Evolutionary conservation across 108 stramenopile genomes (phyloP).

Genomic region (Cyclotella choctawhatcheeana): DNA sequence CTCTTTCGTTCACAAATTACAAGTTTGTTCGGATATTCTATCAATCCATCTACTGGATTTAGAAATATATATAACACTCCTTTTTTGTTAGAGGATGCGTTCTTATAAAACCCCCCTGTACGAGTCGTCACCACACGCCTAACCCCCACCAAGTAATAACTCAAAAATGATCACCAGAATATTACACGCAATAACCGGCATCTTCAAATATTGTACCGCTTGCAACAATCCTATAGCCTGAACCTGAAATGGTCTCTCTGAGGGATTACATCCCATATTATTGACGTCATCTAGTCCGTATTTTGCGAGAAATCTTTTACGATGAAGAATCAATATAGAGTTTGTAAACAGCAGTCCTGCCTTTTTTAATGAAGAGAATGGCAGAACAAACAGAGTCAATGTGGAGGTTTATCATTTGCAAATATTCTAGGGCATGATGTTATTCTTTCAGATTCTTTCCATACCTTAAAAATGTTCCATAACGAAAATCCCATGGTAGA

Average conservation of each 20-base stretch:
- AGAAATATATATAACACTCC: too few species aligned
- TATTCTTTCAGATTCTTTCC: background rate
- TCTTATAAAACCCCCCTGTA: too few species aligned
- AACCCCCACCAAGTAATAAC: conserved; percentile 77
- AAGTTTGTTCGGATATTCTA: background rate
- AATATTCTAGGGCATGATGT: background rate
- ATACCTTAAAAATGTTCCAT: conserved; percentile 90
- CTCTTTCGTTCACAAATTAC: background rate
- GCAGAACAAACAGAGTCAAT: background rate
- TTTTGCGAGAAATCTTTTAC: conserved; percentile 80
- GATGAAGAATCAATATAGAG: conserved; percentile 76
- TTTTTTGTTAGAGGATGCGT: too few species aligned
- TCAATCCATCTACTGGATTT: too few species aligned
- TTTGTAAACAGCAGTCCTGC: conserved; percentile 82
- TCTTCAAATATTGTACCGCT: conserved; percentile 85
- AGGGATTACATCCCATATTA: conserved; percentile 49
- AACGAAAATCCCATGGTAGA: conserved; percentile 84
- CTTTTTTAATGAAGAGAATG: conserved; percentile 29
- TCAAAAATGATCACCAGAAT: conserved; percentile 83
- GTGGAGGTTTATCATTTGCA: background rate
- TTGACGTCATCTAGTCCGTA: conserved; percentile 81
- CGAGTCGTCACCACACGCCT: too few species aligned
- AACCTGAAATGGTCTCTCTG: conserved; percentile 59
- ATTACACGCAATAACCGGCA: conserved; percentile 82
- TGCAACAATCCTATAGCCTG: conserved; percentile 78